Evolutionary conservation across 2,329 filamentous ascomycete species (phyloP), one percentile per base, ranked within the genome.

Genomic region (Leptographium lundbergii): DNA sequence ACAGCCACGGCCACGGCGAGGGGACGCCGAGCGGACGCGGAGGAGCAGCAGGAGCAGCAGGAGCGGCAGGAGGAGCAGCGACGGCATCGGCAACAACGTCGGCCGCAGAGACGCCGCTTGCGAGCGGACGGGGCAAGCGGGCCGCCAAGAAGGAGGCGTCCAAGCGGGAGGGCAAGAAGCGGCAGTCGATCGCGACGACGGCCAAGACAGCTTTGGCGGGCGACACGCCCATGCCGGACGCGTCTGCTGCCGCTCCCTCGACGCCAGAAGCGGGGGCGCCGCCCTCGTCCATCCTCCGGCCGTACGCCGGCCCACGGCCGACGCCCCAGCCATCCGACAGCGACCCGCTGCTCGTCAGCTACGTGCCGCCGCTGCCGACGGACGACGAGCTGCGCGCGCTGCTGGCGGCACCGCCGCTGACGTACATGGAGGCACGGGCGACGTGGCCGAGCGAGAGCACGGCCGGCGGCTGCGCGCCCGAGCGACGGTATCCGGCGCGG

Each of bases 301-400:
- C 71, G 36, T 70, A 73, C 55, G 64, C 52, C 62, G 67, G 25
- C 60, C 69, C 39, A 24, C 65, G 68, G 17, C 73, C 73, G 7
- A 61, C 69, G 0, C 39, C 75, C 0, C 77, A 80, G 62, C 72
- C 77, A 0, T 71, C 73, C 39, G 82, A 86, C 66, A 62, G 66
- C 45, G 78, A 88, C 66, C 77, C 81, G 5, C 71, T 89, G 24
- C 77, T 89, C 1, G 69, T 73, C 29, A 82, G 80, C 24, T 71
- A 75, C 32, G 75, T 88, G 51, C 86, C 86, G 1, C 69, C 75
- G 1, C 69, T 81, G 59, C 82, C 85, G 1, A 74, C 77, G 1
- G 77, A 81, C 60, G 79, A 75, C 29, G 85, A 88, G 70, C 76
- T 92, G 60, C 77, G 83, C 58, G 77, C 77, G 53, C 73, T 91